Evolutionary conservation across 768 basidiomycete species (phyloP).

Genomic region (Termitomyces sp.): DNA sequence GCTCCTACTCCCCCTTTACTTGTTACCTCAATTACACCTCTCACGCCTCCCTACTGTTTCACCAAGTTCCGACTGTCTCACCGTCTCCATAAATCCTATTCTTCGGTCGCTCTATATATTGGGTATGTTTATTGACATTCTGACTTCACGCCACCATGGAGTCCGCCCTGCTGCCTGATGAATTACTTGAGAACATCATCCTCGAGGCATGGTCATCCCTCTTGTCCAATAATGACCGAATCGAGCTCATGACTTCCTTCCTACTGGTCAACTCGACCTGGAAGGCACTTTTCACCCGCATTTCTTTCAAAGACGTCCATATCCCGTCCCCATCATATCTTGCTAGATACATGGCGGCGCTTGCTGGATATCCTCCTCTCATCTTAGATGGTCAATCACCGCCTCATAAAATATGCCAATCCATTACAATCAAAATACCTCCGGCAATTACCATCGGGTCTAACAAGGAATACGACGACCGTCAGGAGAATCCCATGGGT

Average conservation of each 20-base stretch:
- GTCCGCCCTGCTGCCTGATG: neutral
- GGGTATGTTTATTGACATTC: neutral
- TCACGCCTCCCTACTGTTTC: neutral
- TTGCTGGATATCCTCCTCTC: constrained; percentile 4
- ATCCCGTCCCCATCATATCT: constrained; percentile 25
- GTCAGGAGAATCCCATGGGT: constrained; percentile 11
- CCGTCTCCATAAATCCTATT: neutral
- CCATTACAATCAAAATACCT: constrained; percentile 11
- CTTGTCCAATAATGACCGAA: constrained; percentile 24
- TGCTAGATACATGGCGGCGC: constrained; percentile 7
- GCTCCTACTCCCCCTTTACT: neutral
- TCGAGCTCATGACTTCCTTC: constrained; percentile 24
- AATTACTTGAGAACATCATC: constrained; percentile 21
- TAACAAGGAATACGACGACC: neutral
- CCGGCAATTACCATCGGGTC: neutral
- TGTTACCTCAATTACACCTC: neutral
- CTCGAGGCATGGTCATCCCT: constrained; percentile 24
- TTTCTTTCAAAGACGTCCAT: constrained; percentile 28
- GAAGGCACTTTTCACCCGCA: constrained; percentile 24
- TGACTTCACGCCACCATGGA: neutral
- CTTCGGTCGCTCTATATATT: neutral
- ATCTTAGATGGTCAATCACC: neutral
- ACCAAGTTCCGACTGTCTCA: constrained; percentile 1
- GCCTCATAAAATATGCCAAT: constrained; percentile 1
- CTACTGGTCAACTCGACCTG: constrained; percentile 25